Evolutionary conservation across 768 basidiomycete species (phyloP).

Genomic region (Symmetrospora coprosmae): DNA sequence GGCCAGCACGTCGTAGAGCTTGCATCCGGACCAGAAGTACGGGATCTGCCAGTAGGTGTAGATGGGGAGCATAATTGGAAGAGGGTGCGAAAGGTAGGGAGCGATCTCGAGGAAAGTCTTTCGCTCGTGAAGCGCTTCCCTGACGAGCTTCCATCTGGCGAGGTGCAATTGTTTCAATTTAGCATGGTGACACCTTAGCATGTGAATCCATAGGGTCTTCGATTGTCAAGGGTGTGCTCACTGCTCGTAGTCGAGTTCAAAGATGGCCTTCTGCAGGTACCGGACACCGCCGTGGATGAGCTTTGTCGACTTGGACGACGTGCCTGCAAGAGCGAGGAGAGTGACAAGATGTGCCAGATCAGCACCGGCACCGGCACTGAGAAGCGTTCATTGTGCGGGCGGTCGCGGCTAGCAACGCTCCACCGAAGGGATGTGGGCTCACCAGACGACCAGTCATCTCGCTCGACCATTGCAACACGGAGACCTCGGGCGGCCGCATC

Average conservation of each 20-base stretch:
- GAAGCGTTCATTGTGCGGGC: not conserved
- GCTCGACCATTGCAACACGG: conserved; percentile 80
- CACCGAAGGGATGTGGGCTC: conserved; percentile 31
- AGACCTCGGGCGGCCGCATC: conserved; percentile 85
- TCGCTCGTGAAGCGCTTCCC: conserved; percentile 85
- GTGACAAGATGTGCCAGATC: not conserved
- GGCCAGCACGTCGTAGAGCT: conserved; percentile 87
- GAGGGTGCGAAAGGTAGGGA: conserved; percentile 77
- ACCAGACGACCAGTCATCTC: conserved; percentile 85
- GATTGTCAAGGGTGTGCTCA: too few relatives aligned
- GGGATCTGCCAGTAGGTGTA: conserved; percentile 97
- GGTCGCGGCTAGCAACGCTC: not conserved
- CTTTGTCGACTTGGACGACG: conserved; percentile 93
- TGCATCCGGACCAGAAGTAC: conserved; percentile 88
- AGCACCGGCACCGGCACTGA: not conserved
- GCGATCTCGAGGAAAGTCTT: conserved; percentile 88
- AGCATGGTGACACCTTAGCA: too few relatives aligned
- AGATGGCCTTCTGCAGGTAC: conserved; percentile 89
- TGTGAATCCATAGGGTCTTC: too few relatives aligned
- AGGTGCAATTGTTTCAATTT: not conserved
- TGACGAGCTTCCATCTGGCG: conserved; percentile 60
- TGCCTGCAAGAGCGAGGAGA: conserved; percentile 50
- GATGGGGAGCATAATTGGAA: conserved; percentile 93
- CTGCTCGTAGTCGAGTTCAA: conserved; percentile 90
- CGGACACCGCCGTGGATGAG: conserved; percentile 95